A percentile compares a stretch with the other conserved stretches of the same genome.
phyloP scores from a whole-genome alignment of 2,329 filamentous ascomycete genomes.

The Ophiocordyceps camponoti-saundersi region DNA sequence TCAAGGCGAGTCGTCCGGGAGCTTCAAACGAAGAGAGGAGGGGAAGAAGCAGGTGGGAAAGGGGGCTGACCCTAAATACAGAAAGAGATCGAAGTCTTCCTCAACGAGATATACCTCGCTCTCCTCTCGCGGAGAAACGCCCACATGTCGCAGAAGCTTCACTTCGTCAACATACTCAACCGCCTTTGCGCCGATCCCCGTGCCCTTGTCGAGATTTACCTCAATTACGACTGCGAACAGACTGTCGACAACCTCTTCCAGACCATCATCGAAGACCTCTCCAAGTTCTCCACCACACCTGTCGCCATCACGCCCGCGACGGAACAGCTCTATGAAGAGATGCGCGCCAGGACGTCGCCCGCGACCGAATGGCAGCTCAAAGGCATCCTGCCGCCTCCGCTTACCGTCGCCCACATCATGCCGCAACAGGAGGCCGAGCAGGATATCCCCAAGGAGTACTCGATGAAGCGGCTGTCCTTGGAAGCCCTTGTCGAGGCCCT shows the following conservation, averaged over 20 bases:
- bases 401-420: conserved; percentile 63
- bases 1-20: conserved; percentile 61
- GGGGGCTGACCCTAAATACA: conserved; percentile 19
- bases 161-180: conserved; percentile 74
- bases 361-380: conserved; percentile 71
- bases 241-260: conserved; percentile 97
- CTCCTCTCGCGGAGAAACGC: conserved; percentile 79
- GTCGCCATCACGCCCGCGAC: conserved; percentile 59
- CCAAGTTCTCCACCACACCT: conserved; percentile 66
- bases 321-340: conserved; percentile 77
- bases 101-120: conserved; percentile 92
- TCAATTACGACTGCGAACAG: conserved; percentile 96
- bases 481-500: conserved; percentile 80
- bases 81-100: conserved; percentile 95
- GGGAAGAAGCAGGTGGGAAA: neutral
- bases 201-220: conserved; percentile 82
- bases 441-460: conserved; percentile 73
- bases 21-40: no score
- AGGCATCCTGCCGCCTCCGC: conserved; percentile 68
- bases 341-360: conserved; percentile 42
- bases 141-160: conserved; percentile 78
- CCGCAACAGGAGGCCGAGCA: conserved; percentile 43
- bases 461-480: conserved; percentile 76
- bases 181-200: conserved; percentile 72
- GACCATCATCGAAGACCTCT: conserved; percentile 82